These are phyloP conservation scores for Triadica sebifera DNA, from an alignment of 345 rosid species.

Conservation along the genomic window DNA sequence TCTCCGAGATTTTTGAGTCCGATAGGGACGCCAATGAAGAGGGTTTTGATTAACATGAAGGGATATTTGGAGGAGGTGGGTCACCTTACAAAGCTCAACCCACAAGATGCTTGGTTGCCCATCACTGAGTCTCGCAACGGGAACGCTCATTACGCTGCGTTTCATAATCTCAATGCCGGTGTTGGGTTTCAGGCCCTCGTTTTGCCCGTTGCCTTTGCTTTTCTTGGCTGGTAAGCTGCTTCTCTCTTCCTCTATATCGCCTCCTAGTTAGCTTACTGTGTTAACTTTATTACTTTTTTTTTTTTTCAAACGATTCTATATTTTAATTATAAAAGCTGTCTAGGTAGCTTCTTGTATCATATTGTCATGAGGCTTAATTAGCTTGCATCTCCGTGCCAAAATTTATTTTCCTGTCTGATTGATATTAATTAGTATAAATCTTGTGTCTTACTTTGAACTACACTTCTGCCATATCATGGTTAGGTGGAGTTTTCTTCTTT, in stretches of 20 bases:
- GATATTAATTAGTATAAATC: too few species aligned
- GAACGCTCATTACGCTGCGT: constrained; percentile 97
- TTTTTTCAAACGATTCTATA: too few species aligned
- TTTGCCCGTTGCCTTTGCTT: constrained; percentile 91
- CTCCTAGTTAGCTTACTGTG: background rate
- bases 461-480: too few species aligned
- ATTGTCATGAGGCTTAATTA: too few species aligned
- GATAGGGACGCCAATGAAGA: constrained; percentile 97
- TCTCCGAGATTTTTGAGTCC: constrained; percentile 95
- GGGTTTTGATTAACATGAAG: constrained; percentile 89
- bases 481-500: too few species aligned
- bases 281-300: background rate
- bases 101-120: constrained; percentile 98
- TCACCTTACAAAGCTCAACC: constrained; percentile 90
- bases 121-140: constrained; percentile 96
- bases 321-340: too few species aligned
- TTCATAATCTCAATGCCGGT: constrained; percentile 94
- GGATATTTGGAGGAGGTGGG: constrained; percentile 92
- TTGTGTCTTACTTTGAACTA: too few species aligned
- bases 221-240: constrained; percentile 76
- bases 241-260: background rate
- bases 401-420: too few species aligned
- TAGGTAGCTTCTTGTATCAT: too few species aligned
- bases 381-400: background rate
- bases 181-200: constrained; percentile 93